A percentile compares a stretch with the other conserved stretches of the same genome.
Evolutionary conservation across 73 alveolate genomes (phyloP).

Genomic region (Paramecium caudatum): DNA sequence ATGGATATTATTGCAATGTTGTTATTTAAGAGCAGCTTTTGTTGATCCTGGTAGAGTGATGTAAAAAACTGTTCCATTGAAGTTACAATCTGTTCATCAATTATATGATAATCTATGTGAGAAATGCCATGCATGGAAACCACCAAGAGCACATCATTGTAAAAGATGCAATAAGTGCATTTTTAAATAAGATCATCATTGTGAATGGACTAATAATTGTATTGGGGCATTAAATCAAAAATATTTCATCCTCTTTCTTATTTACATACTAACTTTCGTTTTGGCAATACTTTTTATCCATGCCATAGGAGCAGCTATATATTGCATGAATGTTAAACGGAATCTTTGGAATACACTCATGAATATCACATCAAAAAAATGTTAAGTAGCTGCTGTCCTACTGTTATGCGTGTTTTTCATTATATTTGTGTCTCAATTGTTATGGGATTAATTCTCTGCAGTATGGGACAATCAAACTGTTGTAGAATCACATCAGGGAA

Average conservation of each 20-base stretch:
- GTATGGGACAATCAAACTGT: slow-evolving; percentile 19
- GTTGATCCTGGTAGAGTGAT: slow-evolving; percentile 13
- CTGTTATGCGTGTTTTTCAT: background rate
- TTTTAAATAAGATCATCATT: slow-evolving; percentile 93
- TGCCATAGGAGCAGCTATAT: background rate
- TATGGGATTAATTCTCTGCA: slow-evolving; percentile 26
- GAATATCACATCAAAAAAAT: background rate
- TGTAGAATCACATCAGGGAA: slow-evolving; percentile 19
- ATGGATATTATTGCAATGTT: background rate
- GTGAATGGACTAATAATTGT: slow-evolving; percentile 92
- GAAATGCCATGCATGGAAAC: slow-evolving; percentile 86
- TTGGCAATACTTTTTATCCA: slow-evolving; percentile 1
- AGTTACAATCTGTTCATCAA: background rate
- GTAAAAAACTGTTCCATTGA: background rate
- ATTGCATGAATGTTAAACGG: background rate
- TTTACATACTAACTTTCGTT: slow-evolving; percentile 71
- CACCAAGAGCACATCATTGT: slow-evolving; percentile 91
- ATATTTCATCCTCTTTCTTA: slow-evolving; percentile 84
- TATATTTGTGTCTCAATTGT: slow-evolving; percentile 10
- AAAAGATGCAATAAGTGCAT: slow-evolving; percentile 85
- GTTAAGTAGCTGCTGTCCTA: background rate
- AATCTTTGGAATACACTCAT: background rate
- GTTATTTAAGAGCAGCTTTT: slow-evolving; percentile 16
- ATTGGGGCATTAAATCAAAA: slow-evolving; percentile 88
- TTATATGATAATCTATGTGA: slow-evolving; percentile 26